phyloP scores from a whole-genome alignment of 169 alveolate species.

The Eimeria falciformis region DNA sequence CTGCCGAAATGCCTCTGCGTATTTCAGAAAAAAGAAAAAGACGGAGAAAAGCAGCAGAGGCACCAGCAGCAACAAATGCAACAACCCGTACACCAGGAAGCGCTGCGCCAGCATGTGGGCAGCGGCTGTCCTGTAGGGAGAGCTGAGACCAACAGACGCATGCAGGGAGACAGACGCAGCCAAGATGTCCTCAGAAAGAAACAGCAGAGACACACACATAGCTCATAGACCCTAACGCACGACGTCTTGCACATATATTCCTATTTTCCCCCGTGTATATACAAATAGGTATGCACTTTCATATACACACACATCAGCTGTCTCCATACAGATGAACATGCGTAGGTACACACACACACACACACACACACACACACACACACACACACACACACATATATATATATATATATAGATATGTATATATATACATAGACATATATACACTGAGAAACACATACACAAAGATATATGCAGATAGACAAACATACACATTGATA shows the following conservation, averaged over 20 bases:
- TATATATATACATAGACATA: neutral
- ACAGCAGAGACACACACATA: too few species aligned
- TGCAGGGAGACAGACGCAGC: neutral
- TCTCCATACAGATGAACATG: neutral
- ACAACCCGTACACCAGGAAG: neutral
- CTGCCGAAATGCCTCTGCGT: constrained; percentile 63
- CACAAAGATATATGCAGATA: neutral
- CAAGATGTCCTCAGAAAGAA: neutral
- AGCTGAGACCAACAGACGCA: neutral
- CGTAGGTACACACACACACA: neutral
- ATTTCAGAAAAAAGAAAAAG: constrained; percentile 54
- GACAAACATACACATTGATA: neutral
- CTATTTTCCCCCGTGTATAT: too few species aligned
- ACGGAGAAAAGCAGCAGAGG: constrained; percentile 74
- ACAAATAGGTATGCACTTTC: too few species aligned
- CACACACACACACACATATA: neutral
- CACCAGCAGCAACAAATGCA: constrained; percentile 20
- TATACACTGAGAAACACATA: neutral
- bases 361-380: neutral
- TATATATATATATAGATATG: neutral
- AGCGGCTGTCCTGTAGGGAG: constrained; percentile 49
- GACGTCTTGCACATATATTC: too few species aligned
- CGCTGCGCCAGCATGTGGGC: constrained; percentile 20
- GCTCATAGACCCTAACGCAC: too few species aligned
- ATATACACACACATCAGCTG: too few species aligned